phyloP scores from a whole-genome alignment of 106 monocot species.

The Acorus gramineus region DNA sequence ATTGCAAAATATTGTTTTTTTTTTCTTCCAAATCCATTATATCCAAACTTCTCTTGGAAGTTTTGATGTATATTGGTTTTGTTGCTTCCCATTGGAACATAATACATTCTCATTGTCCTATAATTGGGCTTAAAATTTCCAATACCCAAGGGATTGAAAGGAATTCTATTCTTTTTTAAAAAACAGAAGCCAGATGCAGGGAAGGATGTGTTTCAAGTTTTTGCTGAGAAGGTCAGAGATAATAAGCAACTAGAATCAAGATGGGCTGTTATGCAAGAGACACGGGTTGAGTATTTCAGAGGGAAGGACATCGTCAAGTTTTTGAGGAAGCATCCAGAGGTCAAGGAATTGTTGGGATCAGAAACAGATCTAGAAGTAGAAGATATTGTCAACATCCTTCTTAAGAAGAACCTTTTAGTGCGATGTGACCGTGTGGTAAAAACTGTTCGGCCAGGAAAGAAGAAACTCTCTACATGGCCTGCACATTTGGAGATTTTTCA shows the following conservation, averaged over 20 bases:
- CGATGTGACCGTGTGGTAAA: constrained; percentile 94
- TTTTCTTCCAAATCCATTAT: too few species aligned
- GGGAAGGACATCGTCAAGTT: constrained; percentile 83
- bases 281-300: constrained; percentile 94
- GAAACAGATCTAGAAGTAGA: constrained; percentile 83
- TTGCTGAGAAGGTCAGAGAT: constrained; percentile 98
- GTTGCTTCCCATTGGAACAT: too few species aligned
- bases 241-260: constrained; percentile 94
- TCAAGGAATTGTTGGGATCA: constrained; percentile 60
- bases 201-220: constrained; percentile 76
- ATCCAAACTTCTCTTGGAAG: too few species aligned
- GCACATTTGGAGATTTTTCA: constrained; percentile 76
- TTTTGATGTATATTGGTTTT: too few species aligned
- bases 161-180: too few species aligned
- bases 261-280: constrained; percentile 99
- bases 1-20: too few species aligned
- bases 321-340: constrained; percentile 64
- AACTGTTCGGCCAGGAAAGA: constrained; percentile 94
- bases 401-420: constrained; percentile 67
- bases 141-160: too few species aligned
- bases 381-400: constrained; percentile 61
- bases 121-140: too few species aligned
- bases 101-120: too few species aligned
- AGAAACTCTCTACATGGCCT: constrained; percentile 95
- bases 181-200: constrained; percentile 49